Conservation (phyloP, 495 filamentous ascomycete species). For the Collariella sp. region DNA sequence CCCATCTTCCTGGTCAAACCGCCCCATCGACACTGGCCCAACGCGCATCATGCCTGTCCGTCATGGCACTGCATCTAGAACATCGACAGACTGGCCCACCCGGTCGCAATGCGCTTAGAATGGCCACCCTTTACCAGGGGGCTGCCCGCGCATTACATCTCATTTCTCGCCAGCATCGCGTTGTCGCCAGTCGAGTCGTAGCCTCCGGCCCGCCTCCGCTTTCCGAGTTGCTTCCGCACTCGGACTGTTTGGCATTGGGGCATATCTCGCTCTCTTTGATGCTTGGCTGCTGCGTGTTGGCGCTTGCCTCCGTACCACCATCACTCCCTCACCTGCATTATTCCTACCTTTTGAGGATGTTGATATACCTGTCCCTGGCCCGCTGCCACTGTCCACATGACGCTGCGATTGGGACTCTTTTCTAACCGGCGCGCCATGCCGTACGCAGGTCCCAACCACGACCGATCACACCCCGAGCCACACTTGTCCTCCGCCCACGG, state of each 20-base stretch:
- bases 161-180: slow-evolving; percentile 21
- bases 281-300: slow-evolving; percentile 28
- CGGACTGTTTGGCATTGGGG: slow-evolving; percentile 12
- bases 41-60: slow-evolving; percentile 25
- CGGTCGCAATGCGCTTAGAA: slow-evolving; percentile 4
- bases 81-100: slow-evolving; percentile 19
- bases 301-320: neutral
- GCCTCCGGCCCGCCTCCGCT: slow-evolving; percentile 18
- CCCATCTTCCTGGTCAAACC: neutral
- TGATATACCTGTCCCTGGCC: neutral
- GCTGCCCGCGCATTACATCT: slow-evolving; percentile 19
- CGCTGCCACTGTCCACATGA: slow-evolving; percentile 5
- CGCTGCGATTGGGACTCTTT: neutral
- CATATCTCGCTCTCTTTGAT: slow-evolving; percentile 18
- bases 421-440: slow-evolving; percentile 24
- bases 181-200: slow-evolving; percentile 18
- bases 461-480: slow-evolving; percentile 26
- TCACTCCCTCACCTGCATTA: neutral
- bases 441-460: slow-evolving; percentile 25
- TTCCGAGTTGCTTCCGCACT: slow-evolving; percentile 18
- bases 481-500: slow-evolving; percentile 32
- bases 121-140: slow-evolving; percentile 16
- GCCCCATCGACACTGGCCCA: slow-evolving; percentile 1
- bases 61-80: slow-evolving; percentile 23
- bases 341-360: neutral